Evolutionary conservation across 257 asterid genomes (phyloP), one percentile per base, ranked within the genome.

Genomic region (Coffea eugenioides): DNA sequence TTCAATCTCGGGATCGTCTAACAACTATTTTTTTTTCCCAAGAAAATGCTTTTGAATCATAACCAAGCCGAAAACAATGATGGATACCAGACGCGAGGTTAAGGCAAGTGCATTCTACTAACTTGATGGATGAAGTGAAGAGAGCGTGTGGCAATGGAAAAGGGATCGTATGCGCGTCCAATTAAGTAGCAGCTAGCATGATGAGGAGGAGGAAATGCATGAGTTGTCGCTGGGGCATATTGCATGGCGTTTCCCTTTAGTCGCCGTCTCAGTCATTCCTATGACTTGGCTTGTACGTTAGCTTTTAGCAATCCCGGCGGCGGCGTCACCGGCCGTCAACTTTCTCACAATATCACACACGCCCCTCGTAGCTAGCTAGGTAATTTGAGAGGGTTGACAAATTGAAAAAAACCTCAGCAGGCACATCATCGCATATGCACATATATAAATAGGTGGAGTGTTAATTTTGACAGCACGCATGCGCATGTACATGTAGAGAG

Each of bases 321-420:
- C 97, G 97, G 86, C 95, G 97, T 84, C 86, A 84, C 88, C 97
- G 97, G 93, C 86, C 89, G 95, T 91, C 97, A 93, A 93, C 94
- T 86, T 81, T 84, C 82, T 81, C 86, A 61, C 77, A 46, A 69
- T 82, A 84, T 39, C 87, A 75, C 73, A 56, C 10, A 48, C 12
- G 12, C 13, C 10, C 52, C 57, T 11, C 21, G 7, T 61, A 21
- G 66, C 31, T 4, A 39, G 43, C 43, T 4, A 39, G 43, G 43
- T 39, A 39, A 39, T 61, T 61, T 11, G 11, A 31, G 23, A 72
- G 56, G 71, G 84, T 84, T 86, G 84, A 87, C 90, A 83, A 68
- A 83, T 73, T 10, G 11, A 51, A 51, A 10, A 10, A 3, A 73
- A 81, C 20, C 23, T 3, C 4, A 5, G 4, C 1, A 54, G 21